phyloP scores from a whole-genome alignment of 2,329 filamentous ascomycete genomes.

The Rhytidhysteron rufulum region DNA sequence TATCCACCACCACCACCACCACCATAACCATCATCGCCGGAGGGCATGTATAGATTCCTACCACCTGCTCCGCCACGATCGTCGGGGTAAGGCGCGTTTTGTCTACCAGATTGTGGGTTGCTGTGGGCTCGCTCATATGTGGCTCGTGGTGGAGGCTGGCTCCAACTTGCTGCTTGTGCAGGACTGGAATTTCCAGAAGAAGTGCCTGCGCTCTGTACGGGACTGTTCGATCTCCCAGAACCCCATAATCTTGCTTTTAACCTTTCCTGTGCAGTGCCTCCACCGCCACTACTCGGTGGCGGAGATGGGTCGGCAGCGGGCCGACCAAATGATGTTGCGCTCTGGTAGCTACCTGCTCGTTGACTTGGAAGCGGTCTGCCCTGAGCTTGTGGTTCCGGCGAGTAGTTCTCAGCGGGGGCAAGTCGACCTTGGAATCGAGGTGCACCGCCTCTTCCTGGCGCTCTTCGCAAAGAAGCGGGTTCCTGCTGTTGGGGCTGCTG shows the following conservation, averaged over 20 bases:
- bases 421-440: slow-evolving; percentile 20
- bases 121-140: slow-evolving; percentile 23
- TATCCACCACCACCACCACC: slow-evolving; percentile 13
- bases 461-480: slow-evolving; percentile 38
- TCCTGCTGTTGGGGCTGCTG: slow-evolving; percentile 35
- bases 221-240: slow-evolving; percentile 58
- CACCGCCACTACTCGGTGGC: slow-evolving; percentile 37
- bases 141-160: slow-evolving; percentile 13
- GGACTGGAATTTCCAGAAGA: slow-evolving; percentile 15
- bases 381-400: slow-evolving; percentile 33
- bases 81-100: slow-evolving; percentile 26
- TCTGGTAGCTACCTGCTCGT: slow-evolving; percentile 71
- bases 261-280: slow-evolving; percentile 70
- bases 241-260: slow-evolving; percentile 77
- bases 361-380: slow-evolving; percentile 68
- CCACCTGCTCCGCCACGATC: slow-evolving; percentile 28
- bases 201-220: slow-evolving; percentile 35
- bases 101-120: slow-evolving; percentile 13
- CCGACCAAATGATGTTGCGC: slow-evolving; percentile 39
- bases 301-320: slow-evolving; percentile 29
- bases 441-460: slow-evolving; percentile 43
- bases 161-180: slow-evolving; percentile 5
- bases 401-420: slow-evolving; percentile 25
- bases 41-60: slow-evolving; percentile 25
- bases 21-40: slow-evolving; percentile 30